phyloP scores from a whole-genome alignment of 805 yeast genomes.

The Ogataea paraovalis region DNA sequence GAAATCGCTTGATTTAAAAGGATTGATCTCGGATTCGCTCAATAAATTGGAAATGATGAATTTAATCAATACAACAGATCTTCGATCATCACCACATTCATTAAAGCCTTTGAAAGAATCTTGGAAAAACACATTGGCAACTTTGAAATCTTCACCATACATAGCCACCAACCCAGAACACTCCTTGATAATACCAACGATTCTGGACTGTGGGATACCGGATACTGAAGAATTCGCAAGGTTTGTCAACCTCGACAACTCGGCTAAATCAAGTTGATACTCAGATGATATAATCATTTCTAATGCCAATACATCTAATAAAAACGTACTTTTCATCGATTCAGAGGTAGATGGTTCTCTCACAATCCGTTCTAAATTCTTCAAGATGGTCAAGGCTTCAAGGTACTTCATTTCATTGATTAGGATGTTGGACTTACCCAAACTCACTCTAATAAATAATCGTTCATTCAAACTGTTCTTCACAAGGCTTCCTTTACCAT shows the following conservation, averaged over 20 bases:
- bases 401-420: conserved; percentile 27
- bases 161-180: conserved; percentile 70
- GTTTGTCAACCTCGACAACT: conserved; percentile 44
- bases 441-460: conserved; percentile 44
- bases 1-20: conserved; percentile 71
- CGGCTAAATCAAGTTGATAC: conserved; percentile 29
- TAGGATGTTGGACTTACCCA: conserved; percentile 40
- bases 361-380: conserved; percentile 36
- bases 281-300: conserved; percentile 54
- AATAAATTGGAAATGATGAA: conserved; percentile 59
- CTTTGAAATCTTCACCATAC: conserved; percentile 53
- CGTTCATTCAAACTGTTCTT: conserved; percentile 29
- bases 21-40: conserved; percentile 62
- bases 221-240: conserved; percentile 46
- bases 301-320: conserved; percentile 62
- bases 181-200: conserved; percentile 70
- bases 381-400: conserved; percentile 34
- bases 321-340: conserved; percentile 41
- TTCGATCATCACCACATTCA: conserved; percentile 55
- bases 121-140: conserved; percentile 47
- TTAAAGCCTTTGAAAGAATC: conserved; percentile 48
- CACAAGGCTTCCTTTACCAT: conserved; percentile 11
- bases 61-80: conserved; percentile 56
- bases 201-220: conserved; percentile 72
- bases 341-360: conserved; percentile 34